Conservation (phyloP, 768 basidiomycete genomes). For the Lactifluus subvellereus region DNA sequence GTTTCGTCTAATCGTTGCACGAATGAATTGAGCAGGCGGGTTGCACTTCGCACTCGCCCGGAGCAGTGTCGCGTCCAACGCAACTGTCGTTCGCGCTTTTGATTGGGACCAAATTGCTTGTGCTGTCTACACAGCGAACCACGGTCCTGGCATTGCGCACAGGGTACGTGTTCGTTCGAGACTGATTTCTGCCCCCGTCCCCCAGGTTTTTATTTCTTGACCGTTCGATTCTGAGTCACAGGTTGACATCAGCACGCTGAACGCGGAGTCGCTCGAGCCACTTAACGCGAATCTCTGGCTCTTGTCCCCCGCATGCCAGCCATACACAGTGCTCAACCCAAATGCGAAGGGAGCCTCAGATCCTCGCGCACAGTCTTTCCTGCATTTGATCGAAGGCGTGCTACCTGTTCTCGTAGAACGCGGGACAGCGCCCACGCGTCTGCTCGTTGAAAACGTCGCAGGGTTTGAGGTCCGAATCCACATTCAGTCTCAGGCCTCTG, state of each 20-base stretch:
- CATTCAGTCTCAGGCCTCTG: not conserved
- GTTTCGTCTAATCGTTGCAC: not conserved
- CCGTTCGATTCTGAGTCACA: slow-evolving; percentile 29
- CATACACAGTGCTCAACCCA: slow-evolving; percentile 75
- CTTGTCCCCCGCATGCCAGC: slow-evolving; percentile 78
- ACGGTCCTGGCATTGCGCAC: slow-evolving; percentile 41
- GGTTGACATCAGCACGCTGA: slow-evolving; percentile 55
- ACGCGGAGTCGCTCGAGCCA: slow-evolving; percentile 40
- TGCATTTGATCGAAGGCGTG: slow-evolving; percentile 58
- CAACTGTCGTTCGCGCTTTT: slow-evolving; percentile 56
- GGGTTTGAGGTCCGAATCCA: slow-evolving; percentile 63
- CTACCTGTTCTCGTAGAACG: slow-evolving; percentile 50
- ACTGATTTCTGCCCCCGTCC: not conserved
- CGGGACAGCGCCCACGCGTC: slow-evolving; percentile 45
- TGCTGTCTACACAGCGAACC: slow-evolving; percentile 61
- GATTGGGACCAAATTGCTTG: slow-evolving; percentile 80
- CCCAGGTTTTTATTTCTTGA: no score
- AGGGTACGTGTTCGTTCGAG: slow-evolving; percentile 38
- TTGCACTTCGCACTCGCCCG: slow-evolving; percentile 60
- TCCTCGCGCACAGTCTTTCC: slow-evolving; percentile 70
- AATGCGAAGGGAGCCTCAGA: slow-evolving; percentile 63
- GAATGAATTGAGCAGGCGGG: slow-evolving; percentile 44
- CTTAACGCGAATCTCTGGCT: slow-evolving; percentile 65
- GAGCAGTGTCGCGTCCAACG: slow-evolving; percentile 37
- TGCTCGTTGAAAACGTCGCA: slow-evolving; percentile 77